phyloP scores from a whole-genome alignment of 1,139 yeast species.

The Neolecta irregularis region DNA sequence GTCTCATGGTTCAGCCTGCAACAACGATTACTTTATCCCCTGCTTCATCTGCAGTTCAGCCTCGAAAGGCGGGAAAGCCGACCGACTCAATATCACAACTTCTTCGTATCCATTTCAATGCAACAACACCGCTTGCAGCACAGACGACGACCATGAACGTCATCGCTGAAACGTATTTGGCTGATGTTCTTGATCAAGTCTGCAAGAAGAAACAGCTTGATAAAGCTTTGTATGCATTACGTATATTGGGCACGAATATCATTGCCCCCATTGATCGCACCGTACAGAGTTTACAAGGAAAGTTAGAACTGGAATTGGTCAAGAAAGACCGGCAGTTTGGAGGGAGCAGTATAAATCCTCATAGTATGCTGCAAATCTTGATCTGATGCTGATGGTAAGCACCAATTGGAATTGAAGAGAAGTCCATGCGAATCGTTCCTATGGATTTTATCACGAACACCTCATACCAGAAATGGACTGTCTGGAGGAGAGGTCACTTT shows the following conservation, averaged over 20 bases:
- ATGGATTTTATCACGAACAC: constrained; percentile 6
- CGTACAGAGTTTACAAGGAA: constrained; percentile 13
- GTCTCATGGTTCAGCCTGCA: neutral
- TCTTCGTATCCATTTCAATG: neutral
- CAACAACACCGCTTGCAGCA: no score
- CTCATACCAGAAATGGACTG: constrained; percentile 40
- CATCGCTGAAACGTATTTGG: constrained; percentile 17
- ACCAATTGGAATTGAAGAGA: no score
- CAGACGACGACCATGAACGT: constrained; percentile 12
- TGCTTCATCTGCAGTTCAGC: no score
- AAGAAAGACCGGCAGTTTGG: no score
- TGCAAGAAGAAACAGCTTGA: constrained; percentile 25
- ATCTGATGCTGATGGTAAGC: no score
- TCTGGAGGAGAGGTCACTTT: constrained; percentile 78
- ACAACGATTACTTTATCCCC: neutral
- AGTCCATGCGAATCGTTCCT: constrained; percentile 4
- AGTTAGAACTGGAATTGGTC: constrained; percentile 13
- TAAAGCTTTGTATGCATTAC: constrained; percentile 23
- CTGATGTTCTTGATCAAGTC: constrained; percentile 21
- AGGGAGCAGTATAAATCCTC: no score
- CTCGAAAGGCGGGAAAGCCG: no score
- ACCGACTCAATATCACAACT: no score
- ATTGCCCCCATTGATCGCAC: constrained; percentile 14
- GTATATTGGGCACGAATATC: constrained; percentile 22
- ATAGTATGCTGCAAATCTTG: no score